Percentiles rank a stretch among this genome's conserved stretches.
Conservation (phyloP, 1,284 basidiomycete genomes). For the Irpex sp. region DNA sequence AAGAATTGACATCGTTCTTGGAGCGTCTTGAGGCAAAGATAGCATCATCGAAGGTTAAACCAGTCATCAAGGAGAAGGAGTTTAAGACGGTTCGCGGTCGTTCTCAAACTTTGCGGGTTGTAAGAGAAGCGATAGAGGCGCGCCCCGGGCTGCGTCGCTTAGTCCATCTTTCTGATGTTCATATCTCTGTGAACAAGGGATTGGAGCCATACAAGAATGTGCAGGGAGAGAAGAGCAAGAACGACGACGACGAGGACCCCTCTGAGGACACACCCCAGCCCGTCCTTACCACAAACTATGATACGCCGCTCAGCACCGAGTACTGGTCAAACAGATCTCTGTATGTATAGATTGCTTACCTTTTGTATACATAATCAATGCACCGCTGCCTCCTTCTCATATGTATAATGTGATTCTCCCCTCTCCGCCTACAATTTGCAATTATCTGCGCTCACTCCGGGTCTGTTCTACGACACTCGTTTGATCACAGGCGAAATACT, state of each 20-base stretch:
- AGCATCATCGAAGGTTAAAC: constrained; percentile 6
- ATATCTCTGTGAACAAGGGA: constrained; percentile 33
- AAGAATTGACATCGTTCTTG: constrained; percentile 31
- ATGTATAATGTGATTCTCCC: too few species aligned
- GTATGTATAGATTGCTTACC: too few species aligned
- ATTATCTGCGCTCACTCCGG: too few species aligned
- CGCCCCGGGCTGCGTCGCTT: constrained; percentile 28
- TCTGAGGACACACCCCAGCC: neutral
- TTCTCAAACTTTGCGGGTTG: constrained; percentile 20
- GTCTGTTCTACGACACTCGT: too few species aligned
- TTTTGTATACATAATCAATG: too few species aligned
- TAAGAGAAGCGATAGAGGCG: constrained; percentile 22
- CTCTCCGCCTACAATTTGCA: too few species aligned
- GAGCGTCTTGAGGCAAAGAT: constrained; percentile 31
- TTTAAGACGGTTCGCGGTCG: constrained; percentile 1
- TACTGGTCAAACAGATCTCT: too few species aligned
- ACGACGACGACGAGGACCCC: constrained; percentile 5
- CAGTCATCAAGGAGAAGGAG: constrained; percentile 6
- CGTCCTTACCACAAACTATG: neutral
- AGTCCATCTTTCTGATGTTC: constrained; percentile 44
- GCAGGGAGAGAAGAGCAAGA: neutral
- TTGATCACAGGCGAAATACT: too few species aligned
- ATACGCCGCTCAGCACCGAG: neutral
- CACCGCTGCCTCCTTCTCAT: too few species aligned
- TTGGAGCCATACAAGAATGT: constrained; percentile 9